phyloP scores from a whole-genome alignment of 2,329 filamentous ascomycete species.

The Drechslera avenae region DNA sequence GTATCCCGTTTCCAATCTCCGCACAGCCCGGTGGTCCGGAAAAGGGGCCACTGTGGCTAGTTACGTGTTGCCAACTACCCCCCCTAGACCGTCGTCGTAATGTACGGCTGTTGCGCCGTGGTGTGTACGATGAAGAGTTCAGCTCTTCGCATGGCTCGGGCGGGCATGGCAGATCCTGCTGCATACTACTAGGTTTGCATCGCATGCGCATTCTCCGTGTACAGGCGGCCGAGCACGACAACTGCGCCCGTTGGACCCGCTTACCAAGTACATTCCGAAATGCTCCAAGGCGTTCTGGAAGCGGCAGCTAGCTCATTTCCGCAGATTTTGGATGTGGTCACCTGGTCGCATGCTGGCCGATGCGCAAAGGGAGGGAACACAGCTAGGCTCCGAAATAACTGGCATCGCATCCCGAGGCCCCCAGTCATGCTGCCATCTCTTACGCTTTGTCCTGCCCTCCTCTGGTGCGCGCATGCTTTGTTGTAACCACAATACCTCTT shows the following conservation, averaged over 20 bases:
- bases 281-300: constrained; percentile 17
- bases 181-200: background rate
- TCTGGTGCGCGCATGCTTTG: constrained; percentile 2
- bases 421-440: constrained; percentile 10
- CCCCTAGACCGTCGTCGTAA: constrained; percentile 6
- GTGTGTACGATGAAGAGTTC: background rate
- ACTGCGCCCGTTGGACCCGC: constrained; percentile 1
- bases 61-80: background rate
- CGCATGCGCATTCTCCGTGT: constrained; percentile 2
- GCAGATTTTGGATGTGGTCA: constrained; percentile 13
- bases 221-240: constrained; percentile 1
- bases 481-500: constrained; percentile 1
- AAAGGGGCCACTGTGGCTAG: constrained; percentile 14
- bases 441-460: constrained; percentile 8
- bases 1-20: constrained; percentile 13
- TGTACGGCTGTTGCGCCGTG: background rate
- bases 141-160: background rate
- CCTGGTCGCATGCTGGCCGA: constrained; percentile 25
- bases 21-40: constrained; percentile 11
- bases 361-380: constrained; percentile 16
- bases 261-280: constrained; percentile 8
- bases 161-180: background rate
- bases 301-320: constrained; percentile 23
- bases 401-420: constrained; percentile 13
- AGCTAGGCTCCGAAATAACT: constrained; percentile 12